A percentile compares a stretch with the other conserved stretches of the same genome.
These are phyloP conservation scores for Diaporthe sp. DNA, from an alignment of 2,329 filamentous ascomycete genomes.

Conservation along the genomic window DNA sequence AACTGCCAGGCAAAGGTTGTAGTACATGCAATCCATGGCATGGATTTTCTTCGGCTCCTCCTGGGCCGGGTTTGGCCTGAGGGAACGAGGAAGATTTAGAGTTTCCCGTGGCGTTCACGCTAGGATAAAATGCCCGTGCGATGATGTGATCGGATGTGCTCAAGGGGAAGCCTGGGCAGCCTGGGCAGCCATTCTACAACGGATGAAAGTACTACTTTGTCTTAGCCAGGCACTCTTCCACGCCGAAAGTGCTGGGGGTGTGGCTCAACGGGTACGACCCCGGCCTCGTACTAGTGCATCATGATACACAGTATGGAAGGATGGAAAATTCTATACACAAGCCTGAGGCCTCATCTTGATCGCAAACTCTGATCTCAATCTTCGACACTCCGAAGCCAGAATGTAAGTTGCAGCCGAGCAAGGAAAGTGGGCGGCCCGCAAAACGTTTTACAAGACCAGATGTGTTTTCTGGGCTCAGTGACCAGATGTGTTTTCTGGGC, in stretches of 20 bases:
- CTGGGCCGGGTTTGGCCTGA: constrained; percentile 22
- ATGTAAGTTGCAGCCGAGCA: background rate
- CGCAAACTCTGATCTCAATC: background rate
- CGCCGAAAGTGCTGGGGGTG: background rate
- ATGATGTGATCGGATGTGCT: constrained; percentile 5
- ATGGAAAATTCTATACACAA: background rate
- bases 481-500: too few species aligned
- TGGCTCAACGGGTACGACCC: background rate
- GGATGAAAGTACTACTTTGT: background rate
- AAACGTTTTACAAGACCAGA: background rate
- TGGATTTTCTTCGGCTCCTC: constrained; percentile 14
- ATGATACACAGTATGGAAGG: background rate
- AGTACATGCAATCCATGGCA: constrained; percentile 15
- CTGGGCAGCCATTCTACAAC: background rate
- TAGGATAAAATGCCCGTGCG: constrained; percentile 25
- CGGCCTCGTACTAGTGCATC: background rate
- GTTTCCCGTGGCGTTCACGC: constrained; percentile 21
- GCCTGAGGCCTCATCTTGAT: constrained; percentile 19
- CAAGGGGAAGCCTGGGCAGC: background rate
- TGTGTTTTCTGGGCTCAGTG: background rate
- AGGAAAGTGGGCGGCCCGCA: background rate
- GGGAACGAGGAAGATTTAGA: constrained; percentile 7
- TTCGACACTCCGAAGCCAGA: background rate
- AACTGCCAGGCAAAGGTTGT: constrained; percentile 17
- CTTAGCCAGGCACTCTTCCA: background rate